Evolutionary conservation across 306 rosid genomes (phyloP), one percentile per base, ranked within the genome.

Genomic region (Glycine soja): DNA sequence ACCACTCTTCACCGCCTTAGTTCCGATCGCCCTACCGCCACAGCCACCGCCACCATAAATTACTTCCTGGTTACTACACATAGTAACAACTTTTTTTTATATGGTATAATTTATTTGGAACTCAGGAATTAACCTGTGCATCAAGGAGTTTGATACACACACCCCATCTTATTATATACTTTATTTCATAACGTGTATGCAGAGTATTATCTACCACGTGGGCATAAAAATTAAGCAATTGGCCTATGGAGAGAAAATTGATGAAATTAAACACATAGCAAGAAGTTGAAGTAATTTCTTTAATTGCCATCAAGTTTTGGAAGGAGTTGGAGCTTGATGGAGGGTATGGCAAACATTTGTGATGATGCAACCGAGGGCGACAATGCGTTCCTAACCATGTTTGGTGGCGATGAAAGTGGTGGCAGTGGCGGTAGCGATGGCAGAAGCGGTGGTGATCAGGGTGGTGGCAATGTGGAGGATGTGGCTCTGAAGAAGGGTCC

Each of bases 401-500:
- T 36, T 7, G 74, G 77, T 12, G 66, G 52, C 42, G 16, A 42
- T 9, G 58, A 32, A 15, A 54, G 79, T 0, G 19, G 76, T 0
- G 66, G 64, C 0, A 78, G 81, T 0, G 82, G 73, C 8, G 38
- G 70, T 0, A 78, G 77, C 0, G 74, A 80, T 0, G 82, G 73
- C 8, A 32, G 70, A 0, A 78, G 77, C 0, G 74, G 56, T 4
- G 52, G 48, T 12, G 81, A 36, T 36, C 40, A n/a, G 0, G 47
- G 79, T 58, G 71, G 83, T 0, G 80, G 79, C 1, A 81, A 70
- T 5, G 45, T 16, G 9, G 90, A 82, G 1, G 86, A 81, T 47
- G 66, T 63, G 70, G 7, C 24, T 10, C 54, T 91, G 61, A 95
- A 91, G 83, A 95, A 92, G 65, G 99, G 97, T 24, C 99, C 97